Base-by-base conservation (phyloP, 1,139 yeast genomes). In the Suhomyces anneliseae region DNA sequence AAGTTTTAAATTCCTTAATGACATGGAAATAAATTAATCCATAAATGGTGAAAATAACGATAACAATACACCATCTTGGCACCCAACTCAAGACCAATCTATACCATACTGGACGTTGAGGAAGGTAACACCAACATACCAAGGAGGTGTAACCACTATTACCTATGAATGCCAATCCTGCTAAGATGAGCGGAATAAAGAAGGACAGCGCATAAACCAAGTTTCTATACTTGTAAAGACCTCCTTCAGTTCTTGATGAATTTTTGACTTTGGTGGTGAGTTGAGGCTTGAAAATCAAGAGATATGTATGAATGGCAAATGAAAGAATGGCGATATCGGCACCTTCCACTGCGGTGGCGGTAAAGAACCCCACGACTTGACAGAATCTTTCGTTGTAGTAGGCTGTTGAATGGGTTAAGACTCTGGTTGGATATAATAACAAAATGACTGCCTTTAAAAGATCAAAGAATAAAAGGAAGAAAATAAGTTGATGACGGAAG, bases 281-380 rank as follows among this genome's bases (percentile, higher is more conserved):
- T 33, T 57, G 59, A 0, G 95, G 90, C 52, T 72, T 72, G 64
- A 88, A 88, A 15, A 90, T 85, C 32, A 90, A 70, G 39, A 90
- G 64, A 37, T 84, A 90, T 7, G 93, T 86, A 64, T 90, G 97
- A 19, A 90, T 66, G 2, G 97, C 96, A 66, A 90, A 86, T 33
- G 88, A 78, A 39, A 90, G 69, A 42, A 90, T 90, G 27, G 95
- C 95, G 39, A 89, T 65, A 66, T 90, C 97, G 2, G 95, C 90
- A 12, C 96, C 96, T 64, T 90, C 96, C 29, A 88, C 86, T 32
- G 92, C 79, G 36, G 83, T 76, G 1, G 95, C 89, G 0, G 96
- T 86, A 65, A 90, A 84, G 72, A 88, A 90, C 5, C 97, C 97
- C 40, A 89, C 81, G 11, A 84, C 83, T 59, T 87, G 84, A 57